Conservation (phyloP, 2,329 filamentous ascomycete species). For the Neocatenulostroma microsporum region DNA sequence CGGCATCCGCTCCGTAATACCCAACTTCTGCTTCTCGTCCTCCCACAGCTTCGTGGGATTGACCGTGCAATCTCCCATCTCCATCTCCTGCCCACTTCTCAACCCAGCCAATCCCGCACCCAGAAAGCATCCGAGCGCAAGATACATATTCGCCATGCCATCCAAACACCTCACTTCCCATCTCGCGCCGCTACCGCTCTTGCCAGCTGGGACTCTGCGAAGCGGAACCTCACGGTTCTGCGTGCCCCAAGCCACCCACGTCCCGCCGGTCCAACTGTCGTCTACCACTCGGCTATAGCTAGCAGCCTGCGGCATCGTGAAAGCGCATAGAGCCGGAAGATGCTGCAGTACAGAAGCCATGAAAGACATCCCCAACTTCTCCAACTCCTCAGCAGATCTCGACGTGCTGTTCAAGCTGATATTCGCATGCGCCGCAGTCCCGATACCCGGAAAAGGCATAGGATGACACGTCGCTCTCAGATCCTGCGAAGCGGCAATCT, state of each 20-base stretch:
- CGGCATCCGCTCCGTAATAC: constrained; percentile 51
- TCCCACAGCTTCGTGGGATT: constrained; percentile 48
- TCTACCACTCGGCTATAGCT: constrained; percentile 64
- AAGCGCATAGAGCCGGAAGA: constrained; percentile 58
- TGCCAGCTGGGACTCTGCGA: constrained; percentile 47
- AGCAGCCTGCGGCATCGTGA: constrained; percentile 56
- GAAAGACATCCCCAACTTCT: constrained; percentile 53
- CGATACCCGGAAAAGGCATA: constrained; percentile 55
- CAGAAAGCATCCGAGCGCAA: constrained; percentile 57
- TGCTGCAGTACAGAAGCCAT: constrained; percentile 61
- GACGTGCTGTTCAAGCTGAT: constrained; percentile 51
- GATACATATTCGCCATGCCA: constrained; percentile 69
- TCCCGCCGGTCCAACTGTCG: constrained; percentile 68
- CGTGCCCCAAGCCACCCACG: constrained; percentile 72
- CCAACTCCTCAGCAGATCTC: constrained; percentile 8
- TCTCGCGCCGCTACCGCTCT: constrained; percentile 43
- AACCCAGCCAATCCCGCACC: constrained; percentile 54
- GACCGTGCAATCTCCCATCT: constrained; percentile 46
- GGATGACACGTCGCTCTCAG: constrained; percentile 67
- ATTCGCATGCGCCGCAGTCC: constrained; percentile 63
- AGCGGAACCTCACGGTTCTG: constrained; percentile 73
- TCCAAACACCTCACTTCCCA: constrained; percentile 78
- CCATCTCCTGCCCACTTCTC: constrained; percentile 35
- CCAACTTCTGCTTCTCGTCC: constrained; percentile 43
- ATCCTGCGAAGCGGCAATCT: constrained; percentile 54